Conservation (phyloP, 805 yeast genomes). For the Ascoidea tarda region DNA sequence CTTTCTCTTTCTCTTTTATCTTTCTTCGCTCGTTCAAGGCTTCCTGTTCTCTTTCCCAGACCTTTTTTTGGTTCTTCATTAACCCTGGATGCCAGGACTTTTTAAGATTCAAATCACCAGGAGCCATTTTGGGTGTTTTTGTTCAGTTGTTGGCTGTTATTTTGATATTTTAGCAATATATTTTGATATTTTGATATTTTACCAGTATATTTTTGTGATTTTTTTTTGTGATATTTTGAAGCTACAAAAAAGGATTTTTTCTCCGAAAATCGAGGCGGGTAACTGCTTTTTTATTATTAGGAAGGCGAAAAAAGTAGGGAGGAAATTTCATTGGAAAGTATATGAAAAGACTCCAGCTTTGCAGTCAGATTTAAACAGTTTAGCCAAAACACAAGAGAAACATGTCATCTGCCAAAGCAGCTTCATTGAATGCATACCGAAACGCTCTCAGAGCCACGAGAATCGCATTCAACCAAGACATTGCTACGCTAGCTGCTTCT, state of each 20-base stretch:
- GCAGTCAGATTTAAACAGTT: too few species aligned
- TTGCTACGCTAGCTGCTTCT: constrained; percentile 38
- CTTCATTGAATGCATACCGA: constrained; percentile 29
- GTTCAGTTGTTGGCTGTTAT: too few species aligned
- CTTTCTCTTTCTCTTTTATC: constrained; percentile 48
- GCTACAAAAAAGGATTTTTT: too few species aligned
- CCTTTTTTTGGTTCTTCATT: constrained; percentile 70
- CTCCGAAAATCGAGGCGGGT: too few species aligned
- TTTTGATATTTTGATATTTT: too few species aligned
- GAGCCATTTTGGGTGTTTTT: constrained; percentile 24
- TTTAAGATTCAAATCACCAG: constrained; percentile 76
- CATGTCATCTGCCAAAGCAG: not conserved
- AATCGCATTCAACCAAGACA: constrained; percentile 25
- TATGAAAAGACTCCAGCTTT: too few species aligned
- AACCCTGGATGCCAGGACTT: constrained; percentile 96
- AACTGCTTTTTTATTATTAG: not conserved
- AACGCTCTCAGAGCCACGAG: constrained; percentile 36
- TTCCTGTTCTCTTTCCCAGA: constrained; percentile 73
- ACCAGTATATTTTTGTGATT: too few species aligned
- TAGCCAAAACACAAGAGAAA: too few species aligned
- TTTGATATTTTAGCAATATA: too few species aligned
- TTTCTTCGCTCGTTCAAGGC: constrained; percentile 55
- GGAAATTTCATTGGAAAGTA: not conserved
- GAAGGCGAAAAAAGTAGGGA: not conserved
- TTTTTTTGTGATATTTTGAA: too few species aligned